A percentile compares a stretch with the other conserved stretches of the same genome.
phyloP scores from a whole-genome alignment of 352 stramenopile genomes.

The Saprolegnia parasitica region DNA sequence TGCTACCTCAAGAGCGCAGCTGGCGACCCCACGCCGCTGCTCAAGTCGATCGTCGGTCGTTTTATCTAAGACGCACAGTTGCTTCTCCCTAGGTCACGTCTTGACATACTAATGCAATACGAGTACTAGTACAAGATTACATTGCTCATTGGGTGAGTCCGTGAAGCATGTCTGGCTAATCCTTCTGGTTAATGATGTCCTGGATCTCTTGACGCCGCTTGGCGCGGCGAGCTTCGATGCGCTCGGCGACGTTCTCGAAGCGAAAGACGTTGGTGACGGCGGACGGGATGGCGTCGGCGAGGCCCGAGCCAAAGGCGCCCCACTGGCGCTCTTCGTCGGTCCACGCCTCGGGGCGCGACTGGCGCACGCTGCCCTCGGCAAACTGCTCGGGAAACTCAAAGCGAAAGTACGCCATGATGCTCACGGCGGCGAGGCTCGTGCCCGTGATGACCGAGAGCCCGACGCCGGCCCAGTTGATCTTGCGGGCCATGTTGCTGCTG shows the following conservation, averaged over 20 bases:
- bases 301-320: constrained; percentile 77
- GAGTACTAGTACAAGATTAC: no score
- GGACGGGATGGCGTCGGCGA: constrained; percentile 66
- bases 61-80: no score
- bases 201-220: constrained; percentile 68
- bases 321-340: constrained; percentile 72
- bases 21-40: no score
- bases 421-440: constrained; percentile 79
- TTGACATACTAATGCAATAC: no score
- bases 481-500: constrained; percentile 16
- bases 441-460: constrained; percentile 49
- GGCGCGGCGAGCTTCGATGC: constrained; percentile 63
- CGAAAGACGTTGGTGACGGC: constrained; percentile 57
- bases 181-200: constrained; percentile 37
- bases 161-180: no score
- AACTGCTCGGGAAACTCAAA: constrained; percentile 83
- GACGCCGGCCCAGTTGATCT: constrained; percentile 23
- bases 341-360: constrained; percentile 66
- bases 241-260: constrained; percentile 60
- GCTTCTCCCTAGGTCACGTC: no score
- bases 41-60: no score
- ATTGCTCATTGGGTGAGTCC: no score
- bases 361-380: constrained; percentile 68
- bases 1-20: no score
- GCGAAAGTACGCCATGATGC: constrained; percentile 70